Conservation (phyloP, 2,329 filamentous ascomycete species). For the Cladosporium austrohemisphaericum region DNA sequence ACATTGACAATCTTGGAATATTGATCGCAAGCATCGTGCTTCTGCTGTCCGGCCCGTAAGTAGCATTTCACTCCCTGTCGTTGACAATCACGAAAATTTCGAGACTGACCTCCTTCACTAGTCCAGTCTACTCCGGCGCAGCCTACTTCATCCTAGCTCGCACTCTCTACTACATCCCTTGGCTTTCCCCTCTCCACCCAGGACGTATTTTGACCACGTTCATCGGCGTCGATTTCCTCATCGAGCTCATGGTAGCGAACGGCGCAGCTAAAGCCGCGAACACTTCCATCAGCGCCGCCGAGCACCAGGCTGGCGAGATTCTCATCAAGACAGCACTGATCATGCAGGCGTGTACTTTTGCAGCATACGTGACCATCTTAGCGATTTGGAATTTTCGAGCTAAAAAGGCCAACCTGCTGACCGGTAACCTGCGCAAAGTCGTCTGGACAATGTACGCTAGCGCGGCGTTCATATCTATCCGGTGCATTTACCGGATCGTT, state of each 20-base stretch:
- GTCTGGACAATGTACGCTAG: conserved; percentile 48
- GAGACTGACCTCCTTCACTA: not conserved
- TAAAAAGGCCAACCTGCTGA: conserved; percentile 41
- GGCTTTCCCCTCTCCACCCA: conserved; percentile 56
- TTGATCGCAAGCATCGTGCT: conserved; percentile 41
- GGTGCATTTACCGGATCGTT: conserved; percentile 52
- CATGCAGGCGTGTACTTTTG: conserved; percentile 50
- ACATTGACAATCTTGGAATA: conserved; percentile 44
- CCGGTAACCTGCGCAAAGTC: conserved; percentile 41
- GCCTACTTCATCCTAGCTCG: conserved; percentile 61
- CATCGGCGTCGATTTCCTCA: conserved; percentile 48
- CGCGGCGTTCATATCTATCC: conserved; percentile 45
- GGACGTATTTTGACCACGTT: conserved; percentile 58
- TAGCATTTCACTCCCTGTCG: not conserved
- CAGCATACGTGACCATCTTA: conserved; percentile 47
- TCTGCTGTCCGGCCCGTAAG: conserved; percentile 43
- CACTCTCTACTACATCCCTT: conserved; percentile 59
- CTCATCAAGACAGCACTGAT: conserved; percentile 50
- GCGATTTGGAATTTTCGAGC: conserved; percentile 40
- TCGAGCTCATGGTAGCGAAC: conserved; percentile 51
- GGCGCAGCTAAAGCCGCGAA: conserved; percentile 48
- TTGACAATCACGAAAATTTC: not conserved
- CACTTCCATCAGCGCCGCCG: conserved; percentile 33
- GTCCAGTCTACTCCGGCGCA: conserved; percentile 53
- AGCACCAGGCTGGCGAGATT: conserved; percentile 37